Conservation (phyloP, 148 eudicot species). For the Fagopyrum homotropicum region DNA sequence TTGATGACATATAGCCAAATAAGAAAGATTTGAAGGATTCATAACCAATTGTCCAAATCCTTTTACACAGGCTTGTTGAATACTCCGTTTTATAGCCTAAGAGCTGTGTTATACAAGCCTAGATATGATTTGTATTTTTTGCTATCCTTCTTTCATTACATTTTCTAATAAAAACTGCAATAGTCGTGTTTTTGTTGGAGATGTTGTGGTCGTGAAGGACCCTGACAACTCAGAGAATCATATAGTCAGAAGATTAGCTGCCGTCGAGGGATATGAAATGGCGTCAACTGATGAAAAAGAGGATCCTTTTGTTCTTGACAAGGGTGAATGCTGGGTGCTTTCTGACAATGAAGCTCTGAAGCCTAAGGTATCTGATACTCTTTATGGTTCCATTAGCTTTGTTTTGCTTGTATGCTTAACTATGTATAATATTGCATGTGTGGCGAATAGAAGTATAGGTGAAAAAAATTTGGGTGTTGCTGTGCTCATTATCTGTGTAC, state of each 20-base stretch:
- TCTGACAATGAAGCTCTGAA: constrained; percentile 71
- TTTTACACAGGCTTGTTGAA: too few species aligned
- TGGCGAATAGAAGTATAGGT: not conserved
- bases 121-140: not conserved
- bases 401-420: not conserved
- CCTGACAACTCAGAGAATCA: constrained; percentile 48
- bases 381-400: not conserved
- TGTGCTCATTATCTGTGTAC: not conserved
- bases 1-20: too few species aligned
- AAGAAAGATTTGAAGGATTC: too few species aligned
- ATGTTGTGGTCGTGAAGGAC: constrained; percentile 84
- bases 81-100: not conserved
- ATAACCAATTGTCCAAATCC: too few species aligned
- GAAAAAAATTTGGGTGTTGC: not conserved
- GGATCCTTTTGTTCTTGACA: constrained; percentile 78
- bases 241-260: constrained; percentile 87
- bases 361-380: constrained; percentile 51
- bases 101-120: not conserved
- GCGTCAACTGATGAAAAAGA: constrained; percentile 85
- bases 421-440: not conserved
- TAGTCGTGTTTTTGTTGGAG: constrained; percentile 80
- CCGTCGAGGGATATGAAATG: constrained; percentile 91
- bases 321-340: constrained; percentile 86
- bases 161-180: constrained; percentile 16
- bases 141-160: not conserved